Conservation (phyloP, 23 red algal genomes). For the Gracilaria domingensis region DNA sequence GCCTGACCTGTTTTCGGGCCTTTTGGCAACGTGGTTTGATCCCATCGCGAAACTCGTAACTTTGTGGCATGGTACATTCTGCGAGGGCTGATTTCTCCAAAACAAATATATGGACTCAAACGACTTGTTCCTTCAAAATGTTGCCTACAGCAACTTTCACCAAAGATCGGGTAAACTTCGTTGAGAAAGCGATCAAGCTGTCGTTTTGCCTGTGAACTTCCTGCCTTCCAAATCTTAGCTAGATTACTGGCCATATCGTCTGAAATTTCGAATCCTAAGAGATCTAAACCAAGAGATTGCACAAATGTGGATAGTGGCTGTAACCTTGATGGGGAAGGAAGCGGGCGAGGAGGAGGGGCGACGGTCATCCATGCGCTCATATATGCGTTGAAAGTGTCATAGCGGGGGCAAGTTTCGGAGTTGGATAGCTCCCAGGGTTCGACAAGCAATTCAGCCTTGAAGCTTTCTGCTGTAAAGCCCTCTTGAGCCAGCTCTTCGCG, state of each 20-base stretch:
- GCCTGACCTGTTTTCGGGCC: no score
- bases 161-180: constrained; percentile 78
- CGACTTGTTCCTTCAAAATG: constrained; percentile 72
- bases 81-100: constrained; percentile 95
- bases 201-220: constrained; percentile 60
- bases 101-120: constrained; percentile 89
- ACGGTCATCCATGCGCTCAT: constrained; percentile 97
- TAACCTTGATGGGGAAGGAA: constrained; percentile 62
- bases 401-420: constrained; percentile 48
- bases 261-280: constrained; percentile 58
- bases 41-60: constrained; percentile 55
- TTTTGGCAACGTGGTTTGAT: constrained; percentile 5
- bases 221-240: constrained; percentile 77
- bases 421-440: constrained; percentile 94
- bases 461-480: constrained; percentile 82
- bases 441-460: constrained; percentile 98
- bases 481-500: constrained; percentile 57
- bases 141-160: constrained; percentile 71
- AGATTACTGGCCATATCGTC: constrained; percentile 43
- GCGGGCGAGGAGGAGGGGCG: constrained; percentile 88
- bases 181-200: constrained; percentile 78
- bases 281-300: constrained; percentile 35
- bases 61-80: constrained; percentile 81
- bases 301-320: constrained; percentile 39
- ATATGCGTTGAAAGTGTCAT: constrained; percentile 82